A percentile compares a stretch with the other conserved stretches of the same genome.
These are phyloP conservation scores for Byssoonygena ceratinophila DNA, from an alignment of 2,329 filamentous ascomycete genomes.

Conservation along the genomic window DNA sequence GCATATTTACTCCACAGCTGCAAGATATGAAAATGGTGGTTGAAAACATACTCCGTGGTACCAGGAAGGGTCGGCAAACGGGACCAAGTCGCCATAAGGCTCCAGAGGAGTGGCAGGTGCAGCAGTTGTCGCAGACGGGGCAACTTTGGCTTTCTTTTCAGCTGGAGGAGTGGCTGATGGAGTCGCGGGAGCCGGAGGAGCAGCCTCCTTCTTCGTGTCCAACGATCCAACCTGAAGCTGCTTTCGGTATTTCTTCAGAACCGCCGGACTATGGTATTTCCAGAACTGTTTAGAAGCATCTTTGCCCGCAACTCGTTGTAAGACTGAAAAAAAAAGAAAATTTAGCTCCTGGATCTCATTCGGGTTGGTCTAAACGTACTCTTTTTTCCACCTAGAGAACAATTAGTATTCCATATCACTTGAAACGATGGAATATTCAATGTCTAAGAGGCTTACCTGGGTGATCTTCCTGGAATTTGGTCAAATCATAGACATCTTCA, in stretches of 20 bases:
- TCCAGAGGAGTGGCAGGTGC: slow-evolving; percentile 57
- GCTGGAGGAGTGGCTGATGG: slow-evolving; percentile 34
- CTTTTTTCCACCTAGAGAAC: slow-evolving; percentile 14
- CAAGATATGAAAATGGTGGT: not conserved
- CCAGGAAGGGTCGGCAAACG: slow-evolving; percentile 87
- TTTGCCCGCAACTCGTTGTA: slow-evolving; percentile 55
- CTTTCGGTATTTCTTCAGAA: slow-evolving; percentile 52
- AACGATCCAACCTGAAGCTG: slow-evolving; percentile 60
- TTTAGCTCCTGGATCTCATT: not conserved
- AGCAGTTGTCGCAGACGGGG: slow-evolving; percentile 28
- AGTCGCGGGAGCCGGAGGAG: slow-evolving; percentile 42
- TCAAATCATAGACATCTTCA: slow-evolving; percentile 18
- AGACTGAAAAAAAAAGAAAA: slow-evolving; percentile 36
- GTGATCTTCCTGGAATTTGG: slow-evolving; percentile 19
- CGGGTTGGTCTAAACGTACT: slow-evolving; percentile 9
- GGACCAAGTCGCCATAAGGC: slow-evolving; percentile 73
- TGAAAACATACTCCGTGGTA: slow-evolving; percentile 67
- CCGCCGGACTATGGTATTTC: slow-evolving; percentile 53
- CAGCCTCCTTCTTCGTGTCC: slow-evolving; percentile 64
- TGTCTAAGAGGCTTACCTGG: slow-evolving; percentile 13
- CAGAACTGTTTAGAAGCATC: slow-evolving; percentile 59
- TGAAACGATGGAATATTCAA: not conserved
- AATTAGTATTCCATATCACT: not conserved
- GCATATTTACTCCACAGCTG: not conserved
- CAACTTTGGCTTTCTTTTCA: slow-evolving; percentile 50